Conservation (phyloP, 345 rosid species). For the Acer negundo region DNA sequence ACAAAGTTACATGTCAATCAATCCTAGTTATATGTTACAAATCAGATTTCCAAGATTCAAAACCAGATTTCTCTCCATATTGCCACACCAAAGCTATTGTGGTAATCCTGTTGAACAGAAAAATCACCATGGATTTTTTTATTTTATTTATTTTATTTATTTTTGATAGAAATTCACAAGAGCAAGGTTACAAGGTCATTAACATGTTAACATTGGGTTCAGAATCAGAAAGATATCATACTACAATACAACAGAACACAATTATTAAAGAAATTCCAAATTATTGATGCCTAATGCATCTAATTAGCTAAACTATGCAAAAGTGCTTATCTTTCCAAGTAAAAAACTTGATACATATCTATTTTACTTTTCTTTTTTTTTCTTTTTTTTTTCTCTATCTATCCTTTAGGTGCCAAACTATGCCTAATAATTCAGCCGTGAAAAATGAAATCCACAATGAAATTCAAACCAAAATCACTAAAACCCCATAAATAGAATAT, state of each 20-base stretch:
- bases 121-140: not conserved
- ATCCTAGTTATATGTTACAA: too few species aligned
- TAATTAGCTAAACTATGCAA: not conserved
- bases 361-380: too few species aligned
- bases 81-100: conserved; percentile 97
- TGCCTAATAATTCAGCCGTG: not conserved
- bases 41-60: conserved; percentile 94
- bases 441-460: not conserved
- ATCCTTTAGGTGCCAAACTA: not conserved
- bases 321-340: not conserved
- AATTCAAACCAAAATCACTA: not conserved
- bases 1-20: too few species aligned
- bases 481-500: not conserved
- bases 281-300: not conserved
- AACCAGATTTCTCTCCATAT: conserved; percentile 85
- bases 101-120: conserved; percentile 55
- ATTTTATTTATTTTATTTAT: too few species aligned
- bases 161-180: not conserved
- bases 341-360: not conserved
- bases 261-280: not conserved
- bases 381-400: not conserved
- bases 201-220: not conserved
- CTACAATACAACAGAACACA: not conserved
- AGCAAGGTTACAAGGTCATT: not conserved
- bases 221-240: not conserved